Conservation (phyloP, 331 rosid species). For the Phaseolus coccineus region DNA sequence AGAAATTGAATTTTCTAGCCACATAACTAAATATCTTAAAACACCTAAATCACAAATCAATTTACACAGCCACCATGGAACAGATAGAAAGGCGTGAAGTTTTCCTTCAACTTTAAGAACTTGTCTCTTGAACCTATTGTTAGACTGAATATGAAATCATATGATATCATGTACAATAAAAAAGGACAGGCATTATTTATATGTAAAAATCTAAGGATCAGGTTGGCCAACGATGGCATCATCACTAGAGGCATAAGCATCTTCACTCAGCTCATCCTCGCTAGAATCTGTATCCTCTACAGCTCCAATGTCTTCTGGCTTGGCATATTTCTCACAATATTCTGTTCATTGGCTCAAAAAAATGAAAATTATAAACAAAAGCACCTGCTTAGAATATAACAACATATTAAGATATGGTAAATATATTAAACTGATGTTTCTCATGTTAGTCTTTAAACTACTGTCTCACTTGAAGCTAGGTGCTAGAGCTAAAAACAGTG, state of each 20-base stretch:
- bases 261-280: conserved; percentile 87
- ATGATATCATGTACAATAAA: conserved; percentile 55
- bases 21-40: conserved; percentile 39
- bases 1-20: conserved; percentile 24
- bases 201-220: conserved; percentile 61
- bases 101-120: conserved; percentile 49
- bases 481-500: neutral
- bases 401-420: conserved; percentile 28
- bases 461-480: neutral
- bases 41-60: conserved; percentile 54
- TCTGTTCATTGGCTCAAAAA: conserved; percentile 57
- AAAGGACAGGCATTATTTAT: conserved; percentile 30
- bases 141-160: conserved; percentile 47
- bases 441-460: conserved; percentile 13
- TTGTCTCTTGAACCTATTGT: conserved; percentile 47
- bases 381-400: conserved; percentile 15
- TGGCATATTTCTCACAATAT: conserved; percentile 84
- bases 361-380: conserved; percentile 10
- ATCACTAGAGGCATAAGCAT: conserved; percentile 72
- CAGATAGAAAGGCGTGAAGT: conserved; percentile 43
- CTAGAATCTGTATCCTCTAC: conserved; percentile 69
- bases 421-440: conserved; percentile 28
- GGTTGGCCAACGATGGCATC: conserved; percentile 76
- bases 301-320: conserved; percentile 77
- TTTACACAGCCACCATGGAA: conserved; percentile 55